Conservation (phyloP, 768 basidiomycete genomes). For the Lactarius vividus region DNA sequence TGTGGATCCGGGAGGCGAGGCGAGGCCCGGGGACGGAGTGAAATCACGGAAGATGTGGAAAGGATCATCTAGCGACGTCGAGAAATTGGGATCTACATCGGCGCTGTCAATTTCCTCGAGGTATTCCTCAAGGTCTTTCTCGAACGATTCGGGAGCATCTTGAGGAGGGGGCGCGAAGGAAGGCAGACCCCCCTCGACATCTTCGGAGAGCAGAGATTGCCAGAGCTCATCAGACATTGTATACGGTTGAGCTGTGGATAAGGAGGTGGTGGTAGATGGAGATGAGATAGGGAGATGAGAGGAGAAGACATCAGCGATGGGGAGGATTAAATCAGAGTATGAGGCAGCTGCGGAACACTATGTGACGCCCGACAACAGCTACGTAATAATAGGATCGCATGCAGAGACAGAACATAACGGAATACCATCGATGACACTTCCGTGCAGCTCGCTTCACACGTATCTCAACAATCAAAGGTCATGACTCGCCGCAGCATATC, state of each 20-base stretch:
- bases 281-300: not conserved
- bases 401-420: not conserved
- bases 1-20: not conserved
- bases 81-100: not conserved
- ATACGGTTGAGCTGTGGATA: not conserved
- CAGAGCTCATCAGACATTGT: not conserved
- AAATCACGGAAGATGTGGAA: no score
- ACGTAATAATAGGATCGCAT: not conserved
- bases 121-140: not conserved
- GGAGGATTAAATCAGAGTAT: not conserved
- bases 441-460: no score
- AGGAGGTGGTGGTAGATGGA: not conserved
- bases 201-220: not conserved
- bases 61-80: not conserved
- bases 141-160: not conserved
- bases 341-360: slow-evolving; percentile 1
- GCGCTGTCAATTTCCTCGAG: not conserved
- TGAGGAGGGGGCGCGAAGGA: no score
- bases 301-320: not conserved
- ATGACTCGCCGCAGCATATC: no score
- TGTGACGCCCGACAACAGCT: no score
- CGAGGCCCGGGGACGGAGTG: not conserved
- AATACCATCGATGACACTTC: not conserved
- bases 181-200: not conserved
- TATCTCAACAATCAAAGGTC: no score